Evolutionary conservation across 805 yeast genomes (phyloP), one percentile per base, ranked within the genome.

Genomic region (Schizosaccharomyces cryophilus): DNA sequence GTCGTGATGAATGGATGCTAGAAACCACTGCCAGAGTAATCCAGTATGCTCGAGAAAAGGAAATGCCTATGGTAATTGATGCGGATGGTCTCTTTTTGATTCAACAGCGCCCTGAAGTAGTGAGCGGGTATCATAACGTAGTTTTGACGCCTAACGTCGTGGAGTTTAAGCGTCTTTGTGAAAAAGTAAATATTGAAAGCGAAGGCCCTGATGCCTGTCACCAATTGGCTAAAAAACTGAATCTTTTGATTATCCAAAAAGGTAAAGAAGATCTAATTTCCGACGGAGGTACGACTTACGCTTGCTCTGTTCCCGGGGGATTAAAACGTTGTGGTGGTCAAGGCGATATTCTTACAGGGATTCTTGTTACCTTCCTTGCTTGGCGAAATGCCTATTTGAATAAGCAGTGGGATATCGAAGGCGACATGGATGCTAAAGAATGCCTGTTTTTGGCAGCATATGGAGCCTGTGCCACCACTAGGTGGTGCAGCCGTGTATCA

Each of bases 281-380:
- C 4, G 73, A 76, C 60, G 79, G 78, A 1, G 73, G 71, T 3
- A 67, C 70, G 4, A 66, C 72, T 4, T 64, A 85, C 5, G 66
- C 72, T 2, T 78, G 76, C 63, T 75, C 75, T 42, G 67, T 73
- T 40, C 66, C 69, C 17, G 96, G 97, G 1, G 83, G 93, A 5
- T 71, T 73, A 60, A 84, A 86, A 67, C 76, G 98, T 61, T 94
- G 86, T 6, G 96, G 96, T 13, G 98, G 98, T 0, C 97, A 93
- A 72, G 98, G 98, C 30, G 98, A 93, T 67, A 85, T 96, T 0
- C 70, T 93, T 48, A 80, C 90, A 0, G 98, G 98, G 0, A 74
- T 86, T 29, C 72, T 88, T n/a, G 88, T 89, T 0, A 83, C 95
- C 0, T 74, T 90, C 66, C 67, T 85, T 42, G 85, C 87, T 4